Percentiles rank a stretch among this genome's conserved stretches.
phyloP scores from a whole-genome alignment of 306 rosid species.

The Urtica urens region DNA sequence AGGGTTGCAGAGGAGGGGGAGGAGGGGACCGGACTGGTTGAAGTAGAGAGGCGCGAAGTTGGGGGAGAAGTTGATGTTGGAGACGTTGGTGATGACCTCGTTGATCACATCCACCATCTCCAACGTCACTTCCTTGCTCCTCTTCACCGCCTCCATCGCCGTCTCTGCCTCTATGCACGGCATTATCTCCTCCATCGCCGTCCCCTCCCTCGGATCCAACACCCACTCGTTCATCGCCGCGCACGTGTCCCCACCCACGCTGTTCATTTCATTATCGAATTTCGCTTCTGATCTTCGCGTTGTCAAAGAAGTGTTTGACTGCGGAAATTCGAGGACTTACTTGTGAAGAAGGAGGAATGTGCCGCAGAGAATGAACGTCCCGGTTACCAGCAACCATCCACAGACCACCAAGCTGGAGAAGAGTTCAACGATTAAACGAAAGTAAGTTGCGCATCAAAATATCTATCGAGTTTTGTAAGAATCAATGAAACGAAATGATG shows the following conservation, averaged over 20 bases:
- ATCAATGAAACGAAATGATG: background rate
- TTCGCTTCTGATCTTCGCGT: background rate
- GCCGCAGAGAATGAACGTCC: constrained; percentile 29
- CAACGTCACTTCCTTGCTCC: constrained; percentile 38
- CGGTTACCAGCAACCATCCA: constrained; percentile 54
- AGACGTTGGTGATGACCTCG: constrained; percentile 33
- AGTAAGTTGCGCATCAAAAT: no score
- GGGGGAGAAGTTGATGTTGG: constrained; percentile 34
- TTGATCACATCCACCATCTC: constrained; percentile 32
- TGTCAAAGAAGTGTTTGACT: background rate
- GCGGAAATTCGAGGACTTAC: constrained; percentile 26
- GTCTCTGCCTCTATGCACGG: constrained; percentile 37
- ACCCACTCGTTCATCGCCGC: constrained; percentile 43
- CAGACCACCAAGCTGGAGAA: constrained; percentile 50
- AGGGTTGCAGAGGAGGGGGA: constrained; percentile 59
- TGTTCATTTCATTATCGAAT: constrained; percentile 3
- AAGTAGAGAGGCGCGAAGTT: constrained; percentile 26
- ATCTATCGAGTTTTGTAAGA: no score
- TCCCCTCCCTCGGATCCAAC: constrained; percentile 26
- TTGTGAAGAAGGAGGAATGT: constrained; percentile 36
- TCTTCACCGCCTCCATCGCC: constrained; percentile 30
- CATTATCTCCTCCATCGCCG: constrained; percentile 36
- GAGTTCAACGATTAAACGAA: background rate
- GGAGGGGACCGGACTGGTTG: constrained; percentile 60
- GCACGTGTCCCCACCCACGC: constrained; percentile 38